phyloP scores from a whole-genome alignment of 1,284 basidiomycete species.

The Peniophora sp. region DNA sequence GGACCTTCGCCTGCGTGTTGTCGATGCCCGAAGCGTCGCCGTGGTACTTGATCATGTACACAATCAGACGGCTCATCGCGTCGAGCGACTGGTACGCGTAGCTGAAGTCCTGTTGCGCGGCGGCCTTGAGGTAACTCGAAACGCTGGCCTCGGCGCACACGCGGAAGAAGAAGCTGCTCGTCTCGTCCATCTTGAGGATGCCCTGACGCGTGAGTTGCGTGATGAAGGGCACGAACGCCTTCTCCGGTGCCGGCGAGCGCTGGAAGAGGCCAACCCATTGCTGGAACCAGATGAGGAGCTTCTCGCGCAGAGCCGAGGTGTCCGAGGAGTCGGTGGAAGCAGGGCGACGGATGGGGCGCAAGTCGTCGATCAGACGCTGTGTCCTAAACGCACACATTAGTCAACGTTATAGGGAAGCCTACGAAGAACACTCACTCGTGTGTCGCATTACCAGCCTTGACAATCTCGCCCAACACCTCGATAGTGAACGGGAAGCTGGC shows the following conservation, averaged over 20 bases:
- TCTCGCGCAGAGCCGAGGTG: slow-evolving; percentile 63
- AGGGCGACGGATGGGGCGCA: slow-evolving; percentile 52
- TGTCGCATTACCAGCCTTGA: slow-evolving; percentile 70
- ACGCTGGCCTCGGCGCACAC: slow-evolving; percentile 96
- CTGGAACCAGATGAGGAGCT: slow-evolving; percentile 71
- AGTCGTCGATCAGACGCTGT: slow-evolving; percentile 61
- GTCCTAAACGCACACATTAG: slow-evolving; percentile 29
- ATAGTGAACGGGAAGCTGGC: slow-evolving; percentile 78
- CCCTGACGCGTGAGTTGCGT: slow-evolving; percentile 94
- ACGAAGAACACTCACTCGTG: slow-evolving; percentile 54
- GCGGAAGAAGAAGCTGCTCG: slow-evolving; percentile 97
- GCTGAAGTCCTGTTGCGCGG: slow-evolving; percentile 69
- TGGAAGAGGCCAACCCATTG: slow-evolving; percentile 97
- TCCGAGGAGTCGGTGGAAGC: slow-evolving; percentile 38
- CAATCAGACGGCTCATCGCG: slow-evolving; percentile 91
- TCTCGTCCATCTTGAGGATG: slow-evolving; percentile 93
- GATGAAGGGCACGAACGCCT: slow-evolving; percentile 96
- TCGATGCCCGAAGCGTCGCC: slow-evolving; percentile 85
- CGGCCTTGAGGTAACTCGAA: slow-evolving; percentile 84
- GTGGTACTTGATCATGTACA: slow-evolving; percentile 99
- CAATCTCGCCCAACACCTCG: slow-evolving; percentile 71
- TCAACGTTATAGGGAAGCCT: slow-evolving; percentile 1
- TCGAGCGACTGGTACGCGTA: slow-evolving; percentile 90
- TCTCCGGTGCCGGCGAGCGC: slow-evolving; percentile 84
- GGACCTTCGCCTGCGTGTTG: slow-evolving; percentile 90